Evolutionary conservation across 345 rosid genomes (phyloP), one percentile per base, ranked within the genome.

Genomic region (Hypericum perforatum): DNA sequence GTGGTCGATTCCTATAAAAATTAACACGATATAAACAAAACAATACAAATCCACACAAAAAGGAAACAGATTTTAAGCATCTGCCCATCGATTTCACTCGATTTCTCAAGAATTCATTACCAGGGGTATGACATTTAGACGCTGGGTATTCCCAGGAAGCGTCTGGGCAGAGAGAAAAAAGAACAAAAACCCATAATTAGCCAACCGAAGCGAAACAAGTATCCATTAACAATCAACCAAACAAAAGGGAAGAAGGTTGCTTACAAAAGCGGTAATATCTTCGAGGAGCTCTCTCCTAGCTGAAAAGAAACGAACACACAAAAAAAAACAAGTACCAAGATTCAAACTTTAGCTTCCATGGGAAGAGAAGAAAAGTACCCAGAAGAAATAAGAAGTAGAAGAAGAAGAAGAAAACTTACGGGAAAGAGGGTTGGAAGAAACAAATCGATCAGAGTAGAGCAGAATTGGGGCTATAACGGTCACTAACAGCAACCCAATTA

Each of bases 401-500:
- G 5, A 1, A 5, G 40, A 7, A 37, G 8, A 14, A 4, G 6
- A 11, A 46, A 60, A 63, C 68, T 54, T 47, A 86, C 71, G 71
- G 7, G 83, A 69, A 14, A 87, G 57, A 49, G 73, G 55, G 48
- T 60, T 74, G 76, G 76, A 71, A 54, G 89, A 32, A 53, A 77
- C 54, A 61, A 74, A 60, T n/a, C 71, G 57, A 54, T 84, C 80
- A 43, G 81, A 73, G 76, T 81, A 85, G 62, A 88, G 75, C 45
- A 85, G 15, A 53, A 92, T 77, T 12, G 98, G 98, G 61, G 98
- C 83, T 15, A 78, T 62, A 3, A 88, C 96, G 9, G 96, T 79
- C 45, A 83, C 53, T 37, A 73, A 59, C 0, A 92, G 76, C 80
- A 92, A 61, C 54, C 67, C 64, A 56, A 83, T 57, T 48, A 92